phyloP scores from a whole-genome alignment of 2,329 filamentous ascomycete species.

The Lizonia empirigonia region DNA sequence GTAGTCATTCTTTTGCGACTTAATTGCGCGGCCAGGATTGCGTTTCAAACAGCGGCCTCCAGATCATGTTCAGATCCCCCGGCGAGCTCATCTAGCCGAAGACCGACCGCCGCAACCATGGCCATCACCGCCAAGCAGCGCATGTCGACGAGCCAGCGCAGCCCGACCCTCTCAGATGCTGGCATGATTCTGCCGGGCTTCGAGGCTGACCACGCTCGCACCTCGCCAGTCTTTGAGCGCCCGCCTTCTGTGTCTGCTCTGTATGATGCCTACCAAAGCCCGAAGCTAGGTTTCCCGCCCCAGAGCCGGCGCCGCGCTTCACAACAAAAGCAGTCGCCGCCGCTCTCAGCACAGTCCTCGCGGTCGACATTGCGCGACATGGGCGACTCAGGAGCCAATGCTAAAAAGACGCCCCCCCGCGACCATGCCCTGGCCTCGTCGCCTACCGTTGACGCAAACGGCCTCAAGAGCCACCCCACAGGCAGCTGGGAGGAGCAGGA shows the following conservation, averaged over 20 bases:
- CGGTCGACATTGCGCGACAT: constrained; percentile 45
- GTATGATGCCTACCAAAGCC: constrained; percentile 32
- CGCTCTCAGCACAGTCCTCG: constrained; percentile 43
- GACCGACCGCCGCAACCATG: constrained; percentile 26
- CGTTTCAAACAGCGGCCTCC: constrained; percentile 2
- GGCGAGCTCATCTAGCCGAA: constrained; percentile 30
- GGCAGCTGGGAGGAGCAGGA: constrained; percentile 28
- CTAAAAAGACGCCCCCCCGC: constrained; percentile 18
- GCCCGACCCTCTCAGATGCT: constrained; percentile 85
- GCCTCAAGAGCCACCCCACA: constrained; percentile 19
- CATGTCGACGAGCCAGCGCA: constrained; percentile 19
- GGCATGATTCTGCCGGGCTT: constrained; percentile 87
- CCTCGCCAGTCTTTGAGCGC: constrained; percentile 58
- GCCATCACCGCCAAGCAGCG: constrained; percentile 28
- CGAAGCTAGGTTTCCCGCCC: constrained; percentile 38
- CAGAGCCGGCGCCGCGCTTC: constrained; percentile 38
- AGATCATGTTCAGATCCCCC: constrained; percentile 29
- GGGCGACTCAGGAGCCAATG: constrained; percentile 27
- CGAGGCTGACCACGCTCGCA: constrained; percentile 41
- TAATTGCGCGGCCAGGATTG: constrained; percentile 2
- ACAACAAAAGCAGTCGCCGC: constrained; percentile 37
- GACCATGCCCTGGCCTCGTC: constrained; percentile 42
- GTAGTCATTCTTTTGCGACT: constrained; percentile 12
- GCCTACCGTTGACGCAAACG: constrained; percentile 37
- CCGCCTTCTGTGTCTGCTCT: constrained; percentile 50